Evolutionary conservation across 768 basidiomycete genomes (phyloP), one percentile per base, ranked within the genome.

Genomic region (Filobasidium floriforme): DNA sequence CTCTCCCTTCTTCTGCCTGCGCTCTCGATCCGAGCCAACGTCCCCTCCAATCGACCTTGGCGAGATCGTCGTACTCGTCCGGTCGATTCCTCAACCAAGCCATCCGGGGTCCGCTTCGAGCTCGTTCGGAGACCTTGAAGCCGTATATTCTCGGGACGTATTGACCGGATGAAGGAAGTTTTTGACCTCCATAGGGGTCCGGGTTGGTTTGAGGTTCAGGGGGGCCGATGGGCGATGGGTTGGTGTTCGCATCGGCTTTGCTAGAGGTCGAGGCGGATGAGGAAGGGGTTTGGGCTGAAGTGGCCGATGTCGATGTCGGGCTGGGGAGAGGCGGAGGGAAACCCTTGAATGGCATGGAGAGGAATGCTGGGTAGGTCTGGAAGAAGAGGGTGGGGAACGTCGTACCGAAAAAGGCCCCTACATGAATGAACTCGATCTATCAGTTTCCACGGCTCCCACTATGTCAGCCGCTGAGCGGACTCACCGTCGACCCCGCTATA

Each of bases 381-480:
- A 98, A 98, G 81, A 98, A 94, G 28, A 99, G 83, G 74, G 97
- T 92, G 1, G 93, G 83, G 78, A 99, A 99, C n/a, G 94, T 97
- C 0, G 94, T 98, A 24, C 96, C 96, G 81, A 99, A 99, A 81
- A 97, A 99, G 12, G 96, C 96, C 69, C 94, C 93, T 97, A 66
- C 41, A 37, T 60, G 46, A 37, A 57, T 9, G 52, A 41, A 1
- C 54, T 29, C 7, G 22, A n/a, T 52, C n/a, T 7, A 66, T 43
- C 51, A 54, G 26, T 19, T 40, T 3, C 7, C 32, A 15, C 14
- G 7, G 5, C 24, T 15, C n/a, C 10, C 37, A 40, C 22, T 49
- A 14, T 15, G 5, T 9, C 9, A 4, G 4, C 32, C 9, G 3
- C 32, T 37, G 32, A 19, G 46, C 28, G 28, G 49, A 80, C 86